Percentiles rank a stretch among this genome's conserved stretches.
These are phyloP conservation scores for Malus hybrid DNA, from an alignment of 331 rosid species.

Conservation along the genomic window DNA sequence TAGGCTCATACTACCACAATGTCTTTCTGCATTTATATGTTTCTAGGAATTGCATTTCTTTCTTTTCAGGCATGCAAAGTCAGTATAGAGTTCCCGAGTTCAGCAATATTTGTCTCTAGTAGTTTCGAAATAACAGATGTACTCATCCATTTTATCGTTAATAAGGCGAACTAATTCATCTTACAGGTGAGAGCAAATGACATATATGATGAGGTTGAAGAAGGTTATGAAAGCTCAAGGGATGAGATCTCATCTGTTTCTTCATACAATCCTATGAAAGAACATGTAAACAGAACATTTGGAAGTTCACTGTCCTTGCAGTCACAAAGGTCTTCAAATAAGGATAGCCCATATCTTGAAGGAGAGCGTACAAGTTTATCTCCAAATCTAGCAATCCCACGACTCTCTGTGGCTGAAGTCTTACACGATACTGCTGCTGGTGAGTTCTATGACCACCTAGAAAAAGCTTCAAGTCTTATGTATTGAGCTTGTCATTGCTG, in stretches of 20 bases:
- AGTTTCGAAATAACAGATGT: background rate
- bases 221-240: slow-evolving; percentile 88
- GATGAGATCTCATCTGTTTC: slow-evolving; percentile 94
- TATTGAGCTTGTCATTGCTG: slow-evolving; percentile 1
- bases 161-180: slow-evolving; percentile 14
- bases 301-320: slow-evolving; percentile 82
- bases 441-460: slow-evolving; percentile 20
- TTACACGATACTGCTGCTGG: slow-evolving; percentile 54
- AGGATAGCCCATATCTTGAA: slow-evolving; percentile 42
- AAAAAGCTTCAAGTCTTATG: background rate
- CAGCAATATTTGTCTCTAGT: slow-evolving; percentile 5
- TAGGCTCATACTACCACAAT: slow-evolving; percentile 39
- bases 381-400: slow-evolving; percentile 59
- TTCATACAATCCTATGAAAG: slow-evolving; percentile 76
- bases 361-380: slow-evolving; percentile 73
- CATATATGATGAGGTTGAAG: slow-evolving; percentile 64
- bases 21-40: slow-evolving; percentile 29
- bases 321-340: slow-evolving; percentile 62
- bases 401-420: slow-evolving; percentile 77
- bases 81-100: background rate
- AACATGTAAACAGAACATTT: slow-evolving; percentile 53
- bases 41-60: slow-evolving; percentile 6
- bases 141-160: slow-evolving; percentile 5
- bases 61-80: slow-evolving; percentile 7
- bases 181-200: slow-evolving; percentile 87